phyloP scores from a whole-genome alignment of 352 stramenopile genomes.

The Globisporangium paroecandrum region DNA sequence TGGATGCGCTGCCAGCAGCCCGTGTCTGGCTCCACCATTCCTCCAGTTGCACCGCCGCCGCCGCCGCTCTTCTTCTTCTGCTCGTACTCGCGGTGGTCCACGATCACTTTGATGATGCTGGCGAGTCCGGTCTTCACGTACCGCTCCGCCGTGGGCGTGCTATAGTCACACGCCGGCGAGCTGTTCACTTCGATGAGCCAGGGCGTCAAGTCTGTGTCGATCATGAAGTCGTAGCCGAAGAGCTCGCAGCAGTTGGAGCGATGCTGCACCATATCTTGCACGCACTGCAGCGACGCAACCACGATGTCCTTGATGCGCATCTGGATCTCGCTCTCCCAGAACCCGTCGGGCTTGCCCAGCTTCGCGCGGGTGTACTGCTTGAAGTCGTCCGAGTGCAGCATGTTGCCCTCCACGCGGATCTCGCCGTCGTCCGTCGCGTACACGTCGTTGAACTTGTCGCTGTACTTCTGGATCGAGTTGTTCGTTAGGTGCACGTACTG shows the following conservation, averaged over 20 bases:
- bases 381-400: constrained; percentile 81
- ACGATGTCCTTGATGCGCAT: constrained; percentile 88
- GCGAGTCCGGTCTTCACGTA: constrained; percentile 85
- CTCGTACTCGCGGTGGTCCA: constrained; percentile 81
- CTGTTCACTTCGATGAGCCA: constrained; percentile 94
- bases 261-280: constrained; percentile 84
- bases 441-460: constrained; percentile 83
- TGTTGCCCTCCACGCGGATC: constrained; percentile 65
- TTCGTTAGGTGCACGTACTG: constrained; percentile 93
- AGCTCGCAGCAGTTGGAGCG: constrained; percentile 90
- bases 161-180: constrained; percentile 92
- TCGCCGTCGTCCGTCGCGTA: constrained; percentile 65
- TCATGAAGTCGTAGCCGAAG: constrained; percentile 94
- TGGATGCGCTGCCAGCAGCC: constrained; percentile 65
- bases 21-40: constrained; percentile 42
- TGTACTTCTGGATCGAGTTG: constrained; percentile 93
- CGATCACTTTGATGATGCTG: constrained; percentile 87
- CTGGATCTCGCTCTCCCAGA: constrained; percentile 57
- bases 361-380: constrained; percentile 39
- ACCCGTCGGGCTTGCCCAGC: constrained; percentile 22
- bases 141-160: constrained; percentile 83
- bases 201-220: constrained; percentile 78
- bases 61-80: constrained; percentile 31
- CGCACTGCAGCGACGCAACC: constrained; percentile 77
- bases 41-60: not conserved